Evolutionary conservation across 345 rosid species (phyloP).

Genomic region (Linum tenue): DNA sequence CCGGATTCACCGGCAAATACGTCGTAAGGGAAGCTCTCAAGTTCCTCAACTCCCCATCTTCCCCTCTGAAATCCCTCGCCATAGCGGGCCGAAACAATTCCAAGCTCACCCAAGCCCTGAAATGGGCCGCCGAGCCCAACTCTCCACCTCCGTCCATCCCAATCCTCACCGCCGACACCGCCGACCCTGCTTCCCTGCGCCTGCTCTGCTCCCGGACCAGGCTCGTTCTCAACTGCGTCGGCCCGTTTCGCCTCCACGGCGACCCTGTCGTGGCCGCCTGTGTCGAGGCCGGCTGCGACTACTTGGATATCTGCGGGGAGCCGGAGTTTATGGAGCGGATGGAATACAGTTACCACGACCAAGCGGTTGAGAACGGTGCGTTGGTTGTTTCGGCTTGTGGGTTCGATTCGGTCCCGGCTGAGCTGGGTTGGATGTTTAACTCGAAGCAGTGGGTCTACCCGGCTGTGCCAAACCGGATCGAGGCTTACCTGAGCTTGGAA

Average conservation of each 20-base stretch:
- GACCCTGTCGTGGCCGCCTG: slow-evolving; percentile 60
- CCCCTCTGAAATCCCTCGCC: no score
- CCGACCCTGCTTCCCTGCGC: slow-evolving; percentile 60
- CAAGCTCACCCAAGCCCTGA: no score
- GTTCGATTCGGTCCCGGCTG: slow-evolving; percentile 47
- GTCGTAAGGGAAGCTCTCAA: no score
- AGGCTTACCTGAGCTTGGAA: no score
- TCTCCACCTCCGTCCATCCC: slow-evolving; percentile 18
- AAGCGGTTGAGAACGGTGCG: no score
- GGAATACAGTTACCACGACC: slow-evolving; percentile 26
- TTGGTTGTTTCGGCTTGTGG: no score
- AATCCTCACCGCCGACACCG: slow-evolving; percentile 57
- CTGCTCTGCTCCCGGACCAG: slow-evolving; percentile 53
- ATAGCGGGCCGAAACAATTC: no score
- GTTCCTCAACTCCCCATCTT: no score
- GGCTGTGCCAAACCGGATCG: no score
- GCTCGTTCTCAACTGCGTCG: slow-evolving; percentile 77
- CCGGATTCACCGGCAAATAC: slow-evolving; percentile 16
- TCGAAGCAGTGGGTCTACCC: slow-evolving; percentile 11
- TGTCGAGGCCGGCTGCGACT: slow-evolving; percentile 44
- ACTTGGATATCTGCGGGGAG: slow-evolving; percentile 33
- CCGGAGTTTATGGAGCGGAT: slow-evolving; percentile 88
- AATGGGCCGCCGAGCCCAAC: no score
- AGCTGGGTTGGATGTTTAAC: slow-evolving; percentile 62
- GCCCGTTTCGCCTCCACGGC: slow-evolving; percentile 45